Conservation (phyloP, 352 stramenopile species). For the Globisporangium emineosum region DNA sequence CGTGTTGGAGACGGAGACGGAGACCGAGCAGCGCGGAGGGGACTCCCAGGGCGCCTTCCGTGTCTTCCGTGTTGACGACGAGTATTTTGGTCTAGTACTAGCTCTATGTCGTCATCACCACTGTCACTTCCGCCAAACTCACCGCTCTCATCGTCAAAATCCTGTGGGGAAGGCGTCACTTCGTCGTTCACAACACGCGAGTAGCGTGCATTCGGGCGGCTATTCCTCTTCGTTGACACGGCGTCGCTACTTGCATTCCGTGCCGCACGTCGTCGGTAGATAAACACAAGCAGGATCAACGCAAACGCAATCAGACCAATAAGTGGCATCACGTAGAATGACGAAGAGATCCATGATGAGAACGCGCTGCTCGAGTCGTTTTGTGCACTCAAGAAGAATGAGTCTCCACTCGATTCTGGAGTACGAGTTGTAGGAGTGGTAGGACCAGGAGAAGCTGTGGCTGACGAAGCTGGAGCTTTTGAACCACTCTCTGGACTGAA, state of each 20-base stretch:
- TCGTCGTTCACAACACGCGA: slow-evolving; percentile 22
- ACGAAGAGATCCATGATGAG: slow-evolving; percentile 2
- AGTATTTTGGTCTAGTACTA: slow-evolving; percentile 1
- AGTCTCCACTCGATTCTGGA: not conserved
- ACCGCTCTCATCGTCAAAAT: slow-evolving; percentile 17
- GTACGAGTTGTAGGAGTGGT: not conserved
- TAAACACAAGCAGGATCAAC: slow-evolving; percentile 11
- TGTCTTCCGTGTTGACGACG: slow-evolving; percentile 7
- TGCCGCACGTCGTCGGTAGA: slow-evolving; percentile 9
- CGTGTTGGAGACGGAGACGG: not conserved
- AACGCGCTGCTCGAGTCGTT: not conserved
- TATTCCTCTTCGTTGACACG: slow-evolving; percentile 4
- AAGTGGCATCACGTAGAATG: slow-evolving; percentile 19
- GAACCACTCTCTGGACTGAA: not conserved
- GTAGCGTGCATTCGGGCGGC: slow-evolving; percentile 3
- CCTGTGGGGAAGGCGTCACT: slow-evolving; percentile 7
- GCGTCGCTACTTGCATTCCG: not conserved
- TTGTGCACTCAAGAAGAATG: slow-evolving; percentile 1
- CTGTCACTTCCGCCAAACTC: slow-evolving; percentile 13
- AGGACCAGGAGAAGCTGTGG: not conserved
- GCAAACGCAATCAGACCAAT: slow-evolving; percentile 11
- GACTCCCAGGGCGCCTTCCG: slow-evolving; percentile 4
- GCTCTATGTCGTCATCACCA: not conserved
- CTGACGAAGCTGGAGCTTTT: not conserved
- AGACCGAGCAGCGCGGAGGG: not conserved